These are phyloP conservation scores for Mucor circinelloides DNA, from an alignment of 371 early-diverging fungal species.

Conservation along the genomic window DNA sequence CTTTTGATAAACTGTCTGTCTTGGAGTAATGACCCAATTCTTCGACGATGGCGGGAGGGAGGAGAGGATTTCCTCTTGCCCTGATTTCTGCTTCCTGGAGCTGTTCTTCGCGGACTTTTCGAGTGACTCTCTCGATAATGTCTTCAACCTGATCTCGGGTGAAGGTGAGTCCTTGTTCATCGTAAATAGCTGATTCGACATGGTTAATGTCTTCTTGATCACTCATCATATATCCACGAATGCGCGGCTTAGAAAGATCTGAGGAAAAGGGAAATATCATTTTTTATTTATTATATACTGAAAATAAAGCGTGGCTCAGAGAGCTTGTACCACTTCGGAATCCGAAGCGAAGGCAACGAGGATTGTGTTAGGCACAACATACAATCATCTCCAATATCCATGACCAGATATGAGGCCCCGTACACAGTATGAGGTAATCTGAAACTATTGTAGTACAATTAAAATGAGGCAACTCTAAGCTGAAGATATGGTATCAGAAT, in stretches of 20 bases:
- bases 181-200: too few relatives aligned
- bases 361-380: too few relatives aligned
- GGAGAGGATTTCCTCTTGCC: neutral
- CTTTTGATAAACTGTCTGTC: neutral
- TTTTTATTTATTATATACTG: neutral
- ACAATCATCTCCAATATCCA: too few relatives aligned
- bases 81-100: neutral
- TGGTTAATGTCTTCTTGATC: neutral
- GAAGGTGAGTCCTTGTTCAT: too few relatives aligned
- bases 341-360: too few relatives aligned
- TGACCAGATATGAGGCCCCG: too few relatives aligned
- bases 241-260: slow-evolving; percentile 8
- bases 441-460: too few relatives aligned
- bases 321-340: too few relatives aligned
- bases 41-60: neutral
- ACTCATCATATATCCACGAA: neutral
- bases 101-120: neutral
- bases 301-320: too few relatives aligned
- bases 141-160: neutral
- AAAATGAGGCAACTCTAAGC: too few relatives aligned
- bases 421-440: too few relatives aligned
- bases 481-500: too few relatives aligned
- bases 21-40: neutral
- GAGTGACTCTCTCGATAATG: neutral
- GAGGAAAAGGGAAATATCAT: neutral